Percentiles rank a stretch among this genome's conserved stretches.
Evolutionary conservation across 495 filamentous ascomycete species (phyloP).

Genomic region (Penicillium coffeae): DNA sequence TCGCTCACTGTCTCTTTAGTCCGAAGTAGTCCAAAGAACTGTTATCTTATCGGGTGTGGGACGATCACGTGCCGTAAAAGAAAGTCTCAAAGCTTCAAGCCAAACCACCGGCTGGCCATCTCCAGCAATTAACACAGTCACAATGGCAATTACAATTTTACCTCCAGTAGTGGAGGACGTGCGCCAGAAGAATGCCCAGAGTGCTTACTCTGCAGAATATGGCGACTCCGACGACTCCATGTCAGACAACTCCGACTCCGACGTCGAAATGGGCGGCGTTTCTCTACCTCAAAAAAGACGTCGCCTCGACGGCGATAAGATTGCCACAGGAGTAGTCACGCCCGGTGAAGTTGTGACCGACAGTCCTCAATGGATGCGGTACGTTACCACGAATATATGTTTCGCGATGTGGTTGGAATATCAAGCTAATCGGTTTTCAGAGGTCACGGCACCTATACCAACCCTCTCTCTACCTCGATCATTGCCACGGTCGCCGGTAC

Average conservation of each 20-base stretch:
- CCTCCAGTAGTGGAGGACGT: slow-evolving; percentile 51
- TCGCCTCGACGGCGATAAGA: slow-evolving; percentile 26
- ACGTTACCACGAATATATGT: slow-evolving; percentile 23
- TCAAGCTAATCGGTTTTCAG: slow-evolving; percentile 32
- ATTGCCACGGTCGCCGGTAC: slow-evolving; percentile 83
- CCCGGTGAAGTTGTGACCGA: slow-evolving; percentile 85
- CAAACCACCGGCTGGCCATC: not conserved
- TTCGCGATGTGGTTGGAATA: not conserved
- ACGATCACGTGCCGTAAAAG: slow-evolving; percentile 15
- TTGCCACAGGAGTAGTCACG: slow-evolving; percentile 62
- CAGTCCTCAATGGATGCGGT: slow-evolving; percentile 97
- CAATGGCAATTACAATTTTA: slow-evolving; percentile 80
- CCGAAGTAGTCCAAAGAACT: not conserved
- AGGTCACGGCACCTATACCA: slow-evolving; percentile 78
- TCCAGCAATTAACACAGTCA: slow-evolving; percentile 1
- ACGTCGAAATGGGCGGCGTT: slow-evolving; percentile 51
- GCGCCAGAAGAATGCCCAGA: not conserved
- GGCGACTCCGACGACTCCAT: slow-evolving; percentile 40
- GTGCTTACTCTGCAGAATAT: slow-evolving; percentile 17
- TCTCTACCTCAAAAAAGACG: slow-evolving; percentile 40
- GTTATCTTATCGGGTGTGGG: not conserved
- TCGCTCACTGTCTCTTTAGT: not conserved
- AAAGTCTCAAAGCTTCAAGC: slow-evolving; percentile 15
- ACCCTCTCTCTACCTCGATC: slow-evolving; percentile 60
- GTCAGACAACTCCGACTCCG: slow-evolving; percentile 56